A percentile compares a stretch with the other conserved stretches of the same genome.
phyloP scores from a whole-genome alignment of 805 yeast species.

The Wickerhamomyces ciferrii region DNA sequence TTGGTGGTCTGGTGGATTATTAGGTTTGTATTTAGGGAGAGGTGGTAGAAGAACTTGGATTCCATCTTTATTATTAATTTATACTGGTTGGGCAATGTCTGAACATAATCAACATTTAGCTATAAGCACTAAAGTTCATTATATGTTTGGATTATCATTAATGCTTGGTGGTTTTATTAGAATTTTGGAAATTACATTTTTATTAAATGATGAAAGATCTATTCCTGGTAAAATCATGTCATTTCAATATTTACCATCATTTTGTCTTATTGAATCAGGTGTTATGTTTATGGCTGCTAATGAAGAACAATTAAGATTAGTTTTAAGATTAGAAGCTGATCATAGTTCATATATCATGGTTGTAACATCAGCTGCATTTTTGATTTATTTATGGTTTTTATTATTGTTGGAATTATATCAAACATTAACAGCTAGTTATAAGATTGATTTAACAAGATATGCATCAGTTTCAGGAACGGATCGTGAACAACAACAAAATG shows the following conservation, averaged over 20 bases:
- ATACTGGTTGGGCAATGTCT: slow-evolving; percentile 94
- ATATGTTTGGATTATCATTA: slow-evolving; percentile 76
- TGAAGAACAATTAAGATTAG: slow-evolving; percentile 77
- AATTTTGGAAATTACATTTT: slow-evolving; percentile 72
- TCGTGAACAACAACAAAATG: slow-evolving; percentile 3
- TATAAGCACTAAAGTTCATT: slow-evolving; percentile 84
- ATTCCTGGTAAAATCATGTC: slow-evolving; percentile 44
- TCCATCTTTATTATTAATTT: slow-evolving; percentile 77
- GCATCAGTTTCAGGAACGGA: slow-evolving; percentile 4
- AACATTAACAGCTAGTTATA: slow-evolving; percentile 21
- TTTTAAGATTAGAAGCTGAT: slow-evolving; percentile 72
- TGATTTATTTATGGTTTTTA: slow-evolving; percentile 63
- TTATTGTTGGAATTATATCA: slow-evolving; percentile 56
- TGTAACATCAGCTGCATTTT: slow-evolving; percentile 65
- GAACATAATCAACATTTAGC: slow-evolving; percentile 74
- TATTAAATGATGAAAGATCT: slow-evolving; percentile 57
- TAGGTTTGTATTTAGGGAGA: slow-evolving; percentile 75
- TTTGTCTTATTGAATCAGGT: slow-evolving; percentile 75
- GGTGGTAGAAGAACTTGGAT: slow-evolving; percentile 65
- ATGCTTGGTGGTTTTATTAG: slow-evolving; percentile 75
- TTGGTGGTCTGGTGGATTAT: slow-evolving; percentile 93
- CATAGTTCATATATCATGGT: slow-evolving; percentile 79
- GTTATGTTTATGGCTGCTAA: slow-evolving; percentile 86
- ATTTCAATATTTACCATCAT: slow-evolving; percentile 85
- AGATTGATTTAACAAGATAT: slow-evolving; percentile 7